Base-by-base conservation (phyloP, 139 green algal genomes). In the Chara braunii region DNA sequence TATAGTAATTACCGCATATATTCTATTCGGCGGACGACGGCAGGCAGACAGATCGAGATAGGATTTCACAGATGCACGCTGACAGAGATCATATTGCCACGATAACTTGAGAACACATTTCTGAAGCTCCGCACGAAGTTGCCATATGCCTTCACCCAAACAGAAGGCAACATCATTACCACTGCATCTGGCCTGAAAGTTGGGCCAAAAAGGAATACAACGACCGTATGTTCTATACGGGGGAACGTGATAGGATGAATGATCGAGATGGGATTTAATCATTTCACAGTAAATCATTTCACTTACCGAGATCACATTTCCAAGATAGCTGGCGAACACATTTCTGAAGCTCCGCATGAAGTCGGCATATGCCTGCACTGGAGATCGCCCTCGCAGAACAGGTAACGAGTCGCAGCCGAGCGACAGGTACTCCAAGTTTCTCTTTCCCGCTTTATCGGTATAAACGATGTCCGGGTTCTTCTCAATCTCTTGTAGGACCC, bases 361-460 rank as follows among this genome's bases (percentile, higher is more conserved):
- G 74, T 95, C 89, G 9, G 42, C 54, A 75, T 97, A 97, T 43
- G 89, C 87, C 14, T 96, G 69, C 35, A 97, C 61, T 2, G 92
- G 92, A 12, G 91, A 93, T 9, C 91, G 80, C 12, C 89, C 87
- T 43, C 68, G 70, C 43, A 98, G 89, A 30, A 95, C 69, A 3
- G 82, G 83, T 44, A 83, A 68, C 24, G 88, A 61, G 57, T 97
- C 91, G 55, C 85, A 94, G n/a, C 88, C 89, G 5, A 98, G 69
- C 14, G 83, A 94, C 0, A 99, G 63, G 81, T 86, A 97, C 77
- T 99, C 93, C 40, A 74, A 70, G 80, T 97, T 99, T 23, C 90
- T 78, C 36, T 81, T 64, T 12, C 90, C 87, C 11, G 72, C 54
- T 69, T 80, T 79, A 77, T 99, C 93, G 14, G 90, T 97, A 81